Conservation (phyloP, 2,329 filamentous ascomycete species). For the Colletotrichum tropicale region DNA sequence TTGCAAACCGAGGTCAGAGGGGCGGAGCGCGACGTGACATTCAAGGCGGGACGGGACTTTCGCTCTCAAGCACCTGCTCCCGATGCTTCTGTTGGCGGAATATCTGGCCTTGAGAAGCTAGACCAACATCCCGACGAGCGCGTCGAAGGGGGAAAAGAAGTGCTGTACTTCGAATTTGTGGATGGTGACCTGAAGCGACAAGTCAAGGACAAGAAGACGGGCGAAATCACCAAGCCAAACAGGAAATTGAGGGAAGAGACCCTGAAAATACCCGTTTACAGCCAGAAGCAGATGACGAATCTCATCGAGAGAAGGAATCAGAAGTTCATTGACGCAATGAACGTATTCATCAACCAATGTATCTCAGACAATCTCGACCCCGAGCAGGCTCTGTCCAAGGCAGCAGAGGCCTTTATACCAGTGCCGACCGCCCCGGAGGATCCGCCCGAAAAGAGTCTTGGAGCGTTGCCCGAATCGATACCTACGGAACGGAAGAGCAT, state of each 20-base stretch:
- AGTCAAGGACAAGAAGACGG: constrained; percentile 73
- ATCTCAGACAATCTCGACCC: constrained; percentile 69
- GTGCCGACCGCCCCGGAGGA: constrained; percentile 50
- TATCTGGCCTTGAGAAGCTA: constrained; percentile 53
- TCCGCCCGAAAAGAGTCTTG: constrained; percentile 34
- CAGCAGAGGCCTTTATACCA: constrained; percentile 67
- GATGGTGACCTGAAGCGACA: constrained; percentile 90
- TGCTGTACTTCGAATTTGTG: constrained; percentile 89
- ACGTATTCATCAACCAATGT: constrained; percentile 78
- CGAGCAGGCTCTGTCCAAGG: constrained; percentile 64
- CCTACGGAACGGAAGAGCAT: constrained; percentile 82
- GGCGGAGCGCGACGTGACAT: constrained; percentile 66
- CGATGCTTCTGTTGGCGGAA: constrained; percentile 62
- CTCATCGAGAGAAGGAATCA: constrained; percentile 89
- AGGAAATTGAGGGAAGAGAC: constrained; percentile 77
- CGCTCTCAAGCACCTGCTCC: constrained; percentile 53
- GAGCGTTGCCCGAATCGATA: constrained; percentile 70
- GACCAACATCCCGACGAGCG: constrained; percentile 31
- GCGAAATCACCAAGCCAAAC: constrained; percentile 70
- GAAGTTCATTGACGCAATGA: constrained; percentile 81
- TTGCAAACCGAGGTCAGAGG: constrained; percentile 81
- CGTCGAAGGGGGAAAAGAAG: constrained; percentile 58
- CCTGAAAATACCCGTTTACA: constrained; percentile 89
- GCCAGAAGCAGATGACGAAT: constrained; percentile 88
- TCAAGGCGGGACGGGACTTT: constrained; percentile 62